Evolutionary conservation across 345 rosid species (phyloP).

Genomic region (Arabis alpina): DNA sequence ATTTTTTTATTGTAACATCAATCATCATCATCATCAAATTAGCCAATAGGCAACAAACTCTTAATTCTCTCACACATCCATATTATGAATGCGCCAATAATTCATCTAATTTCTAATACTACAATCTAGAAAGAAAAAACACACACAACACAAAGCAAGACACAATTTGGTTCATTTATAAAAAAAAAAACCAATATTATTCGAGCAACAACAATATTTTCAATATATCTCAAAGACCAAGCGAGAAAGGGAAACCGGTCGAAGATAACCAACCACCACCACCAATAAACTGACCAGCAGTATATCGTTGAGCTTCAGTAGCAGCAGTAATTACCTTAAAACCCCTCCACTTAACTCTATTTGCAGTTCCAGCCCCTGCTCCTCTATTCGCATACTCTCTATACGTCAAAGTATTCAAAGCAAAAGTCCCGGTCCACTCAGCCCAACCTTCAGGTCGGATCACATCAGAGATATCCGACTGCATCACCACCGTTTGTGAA

Average conservation of each 20-base stretch:
- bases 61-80: constrained; percentile 4
- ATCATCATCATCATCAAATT: not conserved
- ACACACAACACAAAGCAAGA: not conserved
- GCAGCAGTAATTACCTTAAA: constrained; percentile 58
- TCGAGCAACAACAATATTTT: constrained; percentile 5
- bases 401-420: constrained; percentile 64
- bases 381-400: constrained; percentile 78
- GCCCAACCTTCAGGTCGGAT: constrained; percentile 77
- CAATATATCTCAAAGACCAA: constrained; percentile 49
- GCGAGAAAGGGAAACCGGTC: constrained; percentile 80
- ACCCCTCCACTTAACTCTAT: constrained; percentile 78
- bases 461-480: constrained; percentile 62
- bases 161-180: constrained; percentile 11
- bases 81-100: not conserved
- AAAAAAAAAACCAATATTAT: constrained; percentile 7
- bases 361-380: constrained; percentile 70
- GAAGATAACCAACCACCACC: constrained; percentile 71
- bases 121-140: not conserved
- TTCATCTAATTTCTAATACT: not conserved
- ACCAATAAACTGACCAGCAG: constrained; percentile 61
- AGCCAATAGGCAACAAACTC: not conserved
- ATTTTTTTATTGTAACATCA: not conserved
- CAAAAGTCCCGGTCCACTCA: constrained; percentile 78
- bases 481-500: constrained; percentile 89
- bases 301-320: constrained; percentile 61